These are phyloP conservation scores for Polychytrium aggregatum DNA, from an alignment of 192 early-diverging fungal species.

Conservation along the genomic window DNA sequence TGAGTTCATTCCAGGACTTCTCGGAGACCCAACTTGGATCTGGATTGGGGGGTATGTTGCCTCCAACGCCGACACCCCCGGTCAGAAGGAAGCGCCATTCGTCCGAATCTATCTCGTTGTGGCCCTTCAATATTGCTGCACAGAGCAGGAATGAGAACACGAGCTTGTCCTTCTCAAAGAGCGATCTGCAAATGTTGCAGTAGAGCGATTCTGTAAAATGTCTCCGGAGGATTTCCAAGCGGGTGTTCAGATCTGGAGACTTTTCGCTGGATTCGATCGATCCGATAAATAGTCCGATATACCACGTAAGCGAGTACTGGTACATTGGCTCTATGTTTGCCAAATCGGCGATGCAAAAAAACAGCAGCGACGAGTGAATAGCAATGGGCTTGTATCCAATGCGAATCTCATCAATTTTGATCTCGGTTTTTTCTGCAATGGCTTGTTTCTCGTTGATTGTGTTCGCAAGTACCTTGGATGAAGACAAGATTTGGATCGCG, in stretches of 20 bases:
- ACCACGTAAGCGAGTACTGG: slow-evolving; percentile 51
- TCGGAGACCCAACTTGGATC: slow-evolving; percentile 42
- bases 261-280: slow-evolving; percentile 46
- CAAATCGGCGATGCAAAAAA: slow-evolving; percentile 52
- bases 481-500: slow-evolving; percentile 47
- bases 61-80: slow-evolving; percentile 36
- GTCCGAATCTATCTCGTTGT: slow-evolving; percentile 35
- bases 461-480: slow-evolving; percentile 48
- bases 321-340: slow-evolving; percentile 58
- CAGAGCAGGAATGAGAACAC: slow-evolving; percentile 46
- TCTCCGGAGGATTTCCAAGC: slow-evolving; percentile 29
- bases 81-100: slow-evolving; percentile 47
- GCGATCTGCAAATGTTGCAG: slow-evolving; percentile 45
- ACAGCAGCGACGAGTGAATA: slow-evolving; percentile 35
- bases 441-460: slow-evolving; percentile 48
- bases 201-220: slow-evolving; percentile 49
- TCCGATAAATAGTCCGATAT: slow-evolving; percentile 44
- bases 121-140: slow-evolving; percentile 31
- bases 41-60: slow-evolving; percentile 17
- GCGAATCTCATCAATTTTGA: slow-evolving; percentile 50
- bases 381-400: slow-evolving; percentile 50
- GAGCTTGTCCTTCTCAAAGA: slow-evolving; percentile 58
- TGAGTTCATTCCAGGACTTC: slow-evolving; percentile 38
- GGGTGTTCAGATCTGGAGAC: slow-evolving; percentile 32
- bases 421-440: slow-evolving; percentile 46